Percentiles rank a stretch among this genome's conserved stretches.
phyloP scores from a whole-genome alignment of 202 grass and related monocot species.

The Cymbopogon flexuosus region DNA sequence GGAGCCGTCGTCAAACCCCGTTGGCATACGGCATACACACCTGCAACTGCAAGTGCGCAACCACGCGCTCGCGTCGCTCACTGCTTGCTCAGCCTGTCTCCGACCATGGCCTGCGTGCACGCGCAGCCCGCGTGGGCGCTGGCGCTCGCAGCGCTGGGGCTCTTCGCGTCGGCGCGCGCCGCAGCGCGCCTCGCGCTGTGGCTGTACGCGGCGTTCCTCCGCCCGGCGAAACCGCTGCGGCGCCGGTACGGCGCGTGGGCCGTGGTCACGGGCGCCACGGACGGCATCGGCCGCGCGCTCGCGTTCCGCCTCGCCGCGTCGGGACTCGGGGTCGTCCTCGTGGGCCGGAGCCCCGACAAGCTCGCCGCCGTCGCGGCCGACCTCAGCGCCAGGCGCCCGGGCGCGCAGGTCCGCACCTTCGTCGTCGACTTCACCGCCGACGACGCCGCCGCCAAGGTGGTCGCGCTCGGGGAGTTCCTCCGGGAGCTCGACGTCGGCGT shows the following conservation, averaged over 20 bases:
- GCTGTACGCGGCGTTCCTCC: slow-evolving; percentile 54
- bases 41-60: no score
- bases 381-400: background rate
- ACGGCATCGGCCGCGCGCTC: slow-evolving; percentile 43
- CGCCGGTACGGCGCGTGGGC: slow-evolving; percentile 44
- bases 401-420: background rate
- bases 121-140: slow-evolving; percentile 24
- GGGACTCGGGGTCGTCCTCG: slow-evolving; percentile 16
- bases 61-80: no score
- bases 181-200: slow-evolving; percentile 21
- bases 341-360: slow-evolving; percentile 22
- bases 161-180: slow-evolving; percentile 11
- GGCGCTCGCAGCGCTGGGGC: slow-evolving; percentile 25
- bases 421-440: background rate
- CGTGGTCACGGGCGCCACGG: slow-evolving; percentile 43
- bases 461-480: background rate
- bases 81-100: no score
- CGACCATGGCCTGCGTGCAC: background rate
- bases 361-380: background rate
- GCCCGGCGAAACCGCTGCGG: slow-evolving; percentile 39
- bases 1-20: background rate
- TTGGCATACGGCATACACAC: no score
- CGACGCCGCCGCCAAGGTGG: background rate
- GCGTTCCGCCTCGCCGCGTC: slow-evolving; percentile 7
- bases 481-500: background rate